Conservation (phyloP, 2,329 filamentous ascomycete genomes). For the Colletotrichum lupini region DNA sequence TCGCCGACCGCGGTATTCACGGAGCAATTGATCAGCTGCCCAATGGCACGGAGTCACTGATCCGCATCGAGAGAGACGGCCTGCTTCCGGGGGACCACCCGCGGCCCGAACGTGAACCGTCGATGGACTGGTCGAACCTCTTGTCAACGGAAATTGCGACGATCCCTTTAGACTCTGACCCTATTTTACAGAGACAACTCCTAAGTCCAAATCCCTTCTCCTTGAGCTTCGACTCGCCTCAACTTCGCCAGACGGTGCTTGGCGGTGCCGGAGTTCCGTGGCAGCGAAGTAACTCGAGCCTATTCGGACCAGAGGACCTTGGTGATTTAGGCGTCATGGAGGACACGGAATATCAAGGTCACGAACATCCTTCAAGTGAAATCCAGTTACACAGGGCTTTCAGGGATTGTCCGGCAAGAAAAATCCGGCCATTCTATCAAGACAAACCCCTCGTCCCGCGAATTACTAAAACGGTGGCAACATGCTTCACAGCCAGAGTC, state of each 20-base stretch:
- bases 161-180: not conserved
- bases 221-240: not conserved
- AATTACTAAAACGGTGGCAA: conserved; percentile 4
- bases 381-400: not conserved
- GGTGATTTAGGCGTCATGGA: not conserved
- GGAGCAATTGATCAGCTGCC: not conserved
- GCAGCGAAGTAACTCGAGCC: not conserved
- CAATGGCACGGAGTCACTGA: not conserved
- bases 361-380: not conserved
- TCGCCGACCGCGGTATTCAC: not conserved
- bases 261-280: not conserved
- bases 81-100: not conserved
- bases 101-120: not conserved
- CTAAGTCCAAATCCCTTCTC: not conserved
- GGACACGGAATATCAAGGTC: not conserved
- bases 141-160: not conserved
- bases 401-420: not conserved
- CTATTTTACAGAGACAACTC: not conserved
- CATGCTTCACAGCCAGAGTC: conserved; percentile 37
- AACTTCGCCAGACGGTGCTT: not conserved
- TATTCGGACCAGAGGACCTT: not conserved
- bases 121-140: not conserved
- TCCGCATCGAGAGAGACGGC: not conserved
- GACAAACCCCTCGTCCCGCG: not conserved
- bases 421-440: not conserved